phyloP scores from a whole-genome alignment of 1,139 yeast species.

The Arxiozyma heterogenica region DNA sequence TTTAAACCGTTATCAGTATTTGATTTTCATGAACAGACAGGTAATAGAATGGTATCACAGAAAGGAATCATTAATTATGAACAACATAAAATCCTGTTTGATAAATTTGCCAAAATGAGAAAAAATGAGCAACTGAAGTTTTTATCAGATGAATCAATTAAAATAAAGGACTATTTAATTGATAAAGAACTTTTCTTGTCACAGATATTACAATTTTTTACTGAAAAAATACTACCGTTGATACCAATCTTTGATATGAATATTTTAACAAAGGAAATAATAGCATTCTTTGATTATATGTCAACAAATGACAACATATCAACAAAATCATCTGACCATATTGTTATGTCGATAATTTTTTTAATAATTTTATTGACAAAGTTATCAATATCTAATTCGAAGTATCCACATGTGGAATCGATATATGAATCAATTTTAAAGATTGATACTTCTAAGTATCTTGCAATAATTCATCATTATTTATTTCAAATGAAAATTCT shows the following conservation, averaged over 20 bases:
- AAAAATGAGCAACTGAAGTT: slow-evolving; percentile 12
- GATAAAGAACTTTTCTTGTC: slow-evolving; percentile 12
- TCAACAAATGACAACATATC: slow-evolving; percentile 11
- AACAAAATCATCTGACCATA: slow-evolving; percentile 20
- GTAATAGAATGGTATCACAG: background rate
- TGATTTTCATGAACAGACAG: slow-evolving; percentile 13
- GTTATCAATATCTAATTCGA: slow-evolving; percentile 19
- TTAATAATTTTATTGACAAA: slow-evolving; percentile 21
- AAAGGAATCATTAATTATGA: slow-evolving; percentile 6
- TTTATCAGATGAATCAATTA: slow-evolving; percentile 6
- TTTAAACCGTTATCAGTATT: slow-evolving; percentile 20
- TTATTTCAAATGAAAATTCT: slow-evolving; percentile 19
- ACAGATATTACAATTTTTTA: slow-evolving; percentile 20
- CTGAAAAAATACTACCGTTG: slow-evolving; percentile 14
- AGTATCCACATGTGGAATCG: slow-evolving; percentile 5
- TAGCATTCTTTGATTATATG: slow-evolving; percentile 13
- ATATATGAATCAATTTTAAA: slow-evolving; percentile 10
- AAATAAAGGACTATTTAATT: slow-evolving; percentile 14
- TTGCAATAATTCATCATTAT: slow-evolving; percentile 21
- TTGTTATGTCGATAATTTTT: slow-evolving; percentile 19
- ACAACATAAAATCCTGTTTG: slow-evolving; percentile 21
- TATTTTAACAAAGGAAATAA: slow-evolving; percentile 13
- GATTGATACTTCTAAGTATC: slow-evolving; percentile 20
- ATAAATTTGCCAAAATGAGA: slow-evolving; percentile 23
- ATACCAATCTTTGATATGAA: slow-evolving; percentile 22